A percentile compares a stretch with the other conserved stretches of the same genome.
phyloP scores from a whole-genome alignment of 208 protist genomes.

The Acanthamoeba lenticulata region DNA sequence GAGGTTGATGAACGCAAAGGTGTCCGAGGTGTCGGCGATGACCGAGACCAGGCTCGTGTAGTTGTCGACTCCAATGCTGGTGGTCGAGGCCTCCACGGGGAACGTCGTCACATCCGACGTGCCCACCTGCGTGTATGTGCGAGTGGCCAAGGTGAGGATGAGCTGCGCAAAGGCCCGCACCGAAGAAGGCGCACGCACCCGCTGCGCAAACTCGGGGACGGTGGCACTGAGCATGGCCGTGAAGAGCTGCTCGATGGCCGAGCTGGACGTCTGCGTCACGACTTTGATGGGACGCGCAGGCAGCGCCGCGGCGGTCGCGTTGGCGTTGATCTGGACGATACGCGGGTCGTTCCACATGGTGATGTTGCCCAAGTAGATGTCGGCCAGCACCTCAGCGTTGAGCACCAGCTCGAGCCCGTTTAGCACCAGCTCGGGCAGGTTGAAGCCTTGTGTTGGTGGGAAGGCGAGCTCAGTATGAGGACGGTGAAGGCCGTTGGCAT shows the following conservation, averaged over 20 bases:
- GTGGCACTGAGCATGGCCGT: not conserved
- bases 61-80: not conserved
- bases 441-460: too few species aligned
- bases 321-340: not conserved
- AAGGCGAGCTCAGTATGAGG: too few species aligned
- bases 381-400: not conserved
- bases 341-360: not conserved
- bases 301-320: not conserved
- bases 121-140: not conserved
- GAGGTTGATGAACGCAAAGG: not conserved
- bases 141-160: too few species aligned
- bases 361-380: not conserved
- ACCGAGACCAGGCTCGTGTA: not conserved
- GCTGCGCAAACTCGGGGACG: not conserved
- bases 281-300: not conserved
- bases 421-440: not conserved
- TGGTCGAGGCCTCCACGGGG: not conserved
- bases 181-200: too few species aligned
- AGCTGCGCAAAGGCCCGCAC: too few species aligned
- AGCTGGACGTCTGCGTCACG: not conserved
- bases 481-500: too few species aligned
- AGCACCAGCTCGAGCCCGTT: not conserved
- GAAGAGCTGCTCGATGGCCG: not conserved
- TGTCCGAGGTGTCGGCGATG: not conserved
- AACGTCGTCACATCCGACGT: not conserved